Conservation (phyloP, 73 alveolate species). For the Tetrahymena borealis region DNA sequence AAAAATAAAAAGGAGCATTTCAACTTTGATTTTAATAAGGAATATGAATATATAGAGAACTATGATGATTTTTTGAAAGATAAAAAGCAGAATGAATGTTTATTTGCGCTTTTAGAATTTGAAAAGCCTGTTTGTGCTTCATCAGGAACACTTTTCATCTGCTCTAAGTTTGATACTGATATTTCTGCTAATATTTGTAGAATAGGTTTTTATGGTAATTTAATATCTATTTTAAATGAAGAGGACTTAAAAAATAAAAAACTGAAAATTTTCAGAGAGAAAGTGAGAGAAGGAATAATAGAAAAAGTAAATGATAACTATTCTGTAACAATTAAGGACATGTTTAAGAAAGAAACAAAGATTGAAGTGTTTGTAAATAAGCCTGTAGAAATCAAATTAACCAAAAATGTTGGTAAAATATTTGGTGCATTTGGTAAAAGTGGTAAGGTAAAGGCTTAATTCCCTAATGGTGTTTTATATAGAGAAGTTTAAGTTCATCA, state of each 20-base stretch:
- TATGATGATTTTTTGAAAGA: slow-evolving; percentile 3
- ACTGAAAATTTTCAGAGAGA: slow-evolving; percentile 75
- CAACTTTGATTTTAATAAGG: slow-evolving; percentile 39
- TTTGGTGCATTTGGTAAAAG: slow-evolving; percentile 93
- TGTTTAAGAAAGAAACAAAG: slow-evolving; percentile 86
- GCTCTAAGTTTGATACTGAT: slow-evolving; percentile 90
- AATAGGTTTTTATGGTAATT: slow-evolving; percentile 87
- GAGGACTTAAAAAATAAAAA: slow-evolving; percentile 36
- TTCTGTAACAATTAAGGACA: slow-evolving; percentile 62
- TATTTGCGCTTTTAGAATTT: slow-evolving; percentile 71
- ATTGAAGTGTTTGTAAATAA: slow-evolving; percentile 62
- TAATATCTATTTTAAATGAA: slow-evolving; percentile 10
- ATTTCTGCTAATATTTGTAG: slow-evolving; percentile 84
- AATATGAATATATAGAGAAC: slow-evolving; percentile 46
- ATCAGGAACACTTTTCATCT: slow-evolving; percentile 66
- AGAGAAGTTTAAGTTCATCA: background rate
- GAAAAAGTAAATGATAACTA: slow-evolving; percentile 74
- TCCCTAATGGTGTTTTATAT: slow-evolving; percentile 48
- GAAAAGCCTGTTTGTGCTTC: slow-evolving; percentile 79
- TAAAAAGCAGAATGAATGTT: slow-evolving; percentile 9
- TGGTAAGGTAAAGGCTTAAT: slow-evolving; percentile 85
- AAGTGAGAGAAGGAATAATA: slow-evolving; percentile 78
- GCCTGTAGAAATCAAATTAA: slow-evolving; percentile 53
- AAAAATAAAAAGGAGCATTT: slow-evolving; percentile 16
- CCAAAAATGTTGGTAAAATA: slow-evolving; percentile 68